Evolutionary conservation across 1,284 basidiomycete genomes (phyloP), one percentile per base, ranked within the genome.

Genomic region (Malassezia vespertilionis): DNA sequence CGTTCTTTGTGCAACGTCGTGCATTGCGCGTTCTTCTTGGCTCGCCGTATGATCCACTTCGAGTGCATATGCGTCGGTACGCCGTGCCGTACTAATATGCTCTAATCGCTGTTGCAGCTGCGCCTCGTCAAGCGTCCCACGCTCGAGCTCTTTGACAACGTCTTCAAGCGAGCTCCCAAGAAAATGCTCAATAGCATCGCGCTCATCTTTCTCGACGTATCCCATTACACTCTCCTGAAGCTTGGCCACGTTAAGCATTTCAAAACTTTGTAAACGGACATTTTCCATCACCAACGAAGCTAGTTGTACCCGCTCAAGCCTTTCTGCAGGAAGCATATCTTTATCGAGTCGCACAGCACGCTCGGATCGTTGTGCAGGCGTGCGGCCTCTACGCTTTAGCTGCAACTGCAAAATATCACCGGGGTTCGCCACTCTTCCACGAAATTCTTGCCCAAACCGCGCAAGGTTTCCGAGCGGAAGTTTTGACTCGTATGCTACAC

Each of bases 401-500:
- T 49, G 40, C 40, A 56, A 33, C 52, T 95, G 95, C 36, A 87
- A 78, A 23, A 97, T 79, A 63, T 96, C 90, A 31, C 86, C 80
- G 5, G 91, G 90, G 67, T 99, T 99, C 9, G 91, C 93, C 12
- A 97, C 80, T 18, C 79, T 79, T 2, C 86, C 87, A 50, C 82
- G 79, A 71, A 93, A 96, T 68, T 93, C 87, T 71, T 93, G 89
- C 0, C 93, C 91, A 68, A 99, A 95, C 7, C 91, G 83, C 40
- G 91, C 84, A 11, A 90, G 86, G 71, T 99, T 99, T 46, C 63
- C 65, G 32, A 68, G 55, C 44, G 65, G 58, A 12, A 62, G 46
- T 14, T 61, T 60, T 14, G 48, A 33, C 6, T 58, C 61, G 44
- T 68, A 69, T 23, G 54, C 50, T 23, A 69, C 65, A 82, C 83